Evolutionary conservation across 129 eudicot genomes (phyloP), one percentile per base, ranked within the genome.

Genomic region (Flaveria robusta): DNA sequence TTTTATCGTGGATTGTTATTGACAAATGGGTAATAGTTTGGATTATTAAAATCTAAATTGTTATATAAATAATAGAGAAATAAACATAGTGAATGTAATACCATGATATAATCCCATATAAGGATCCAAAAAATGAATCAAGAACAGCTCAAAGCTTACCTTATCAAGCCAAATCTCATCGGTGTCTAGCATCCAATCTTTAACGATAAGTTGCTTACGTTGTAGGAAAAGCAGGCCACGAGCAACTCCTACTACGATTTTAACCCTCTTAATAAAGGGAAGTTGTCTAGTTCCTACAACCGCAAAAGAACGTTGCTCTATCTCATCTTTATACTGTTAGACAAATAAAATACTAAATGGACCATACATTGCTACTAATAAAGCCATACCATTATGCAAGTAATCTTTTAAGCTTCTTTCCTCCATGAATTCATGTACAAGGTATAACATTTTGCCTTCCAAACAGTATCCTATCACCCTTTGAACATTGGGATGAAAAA

Each of bases 141-240:
- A 11, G 37, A 42, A 42, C 31, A 19, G 7, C 34, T 27, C 8
- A 50, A 71, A 50, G 75, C 18, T 51, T 51, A 71, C 75, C 75
- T 71, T 29, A 49, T 71, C 64, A 71, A 71, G 46, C 75, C 64
- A 71, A 29, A 71, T 71, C n/a, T 71, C 75, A 50, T 51, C 8
- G 27, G 27, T 12, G 39, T 71, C 47, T n/a, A 71, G 75, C 29
- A 71, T 29, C 75, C 75, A 50, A 10, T 71, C 64, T 50, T 71
- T 18, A 27, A 50, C 12, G 18, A 71, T 51, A 65, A 71, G 49
- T 60, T 18, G 11, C 65, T 71, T 71, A n/a, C 31, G 49, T 8
- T 29, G 46, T 27, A 71, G 56, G 6, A 51, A 71, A 27, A 18
- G 65, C 12, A 71, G 49, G 75, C 64, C 75, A 50, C 49, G 65